These are phyloP conservation scores for Stemphylium lycopersici DNA, from an alignment of 2,329 filamentous ascomycete genomes.

Conservation along the genomic window DNA sequence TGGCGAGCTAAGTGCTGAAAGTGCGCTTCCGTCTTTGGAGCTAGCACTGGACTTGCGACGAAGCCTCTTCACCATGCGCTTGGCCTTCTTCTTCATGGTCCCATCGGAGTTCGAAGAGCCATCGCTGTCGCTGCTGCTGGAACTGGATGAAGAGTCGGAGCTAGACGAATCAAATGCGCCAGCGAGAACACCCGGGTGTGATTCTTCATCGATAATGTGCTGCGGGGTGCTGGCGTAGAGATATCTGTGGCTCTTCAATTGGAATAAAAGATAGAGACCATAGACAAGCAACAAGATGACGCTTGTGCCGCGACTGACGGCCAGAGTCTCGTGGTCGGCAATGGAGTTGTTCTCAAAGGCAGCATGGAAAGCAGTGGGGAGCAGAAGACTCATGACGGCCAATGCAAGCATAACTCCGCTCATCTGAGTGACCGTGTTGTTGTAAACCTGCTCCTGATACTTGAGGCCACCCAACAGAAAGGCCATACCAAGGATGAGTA, in stretches of 20 bases:
- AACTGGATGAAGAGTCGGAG: conserved; percentile 56
- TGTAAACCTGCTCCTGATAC: conserved; percentile 92
- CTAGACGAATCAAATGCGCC: conserved; percentile 78
- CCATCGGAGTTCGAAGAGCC: conserved; percentile 69
- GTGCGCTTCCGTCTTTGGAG: conserved; percentile 65
- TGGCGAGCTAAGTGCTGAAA: conserved; percentile 55
- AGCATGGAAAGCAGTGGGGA: conserved; percentile 92
- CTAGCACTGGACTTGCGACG: conserved; percentile 78
- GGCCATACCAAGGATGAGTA: conserved; percentile 90
- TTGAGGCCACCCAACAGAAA: conserved; percentile 86
- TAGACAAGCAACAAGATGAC: conserved; percentile 85
- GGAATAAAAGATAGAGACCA: conserved; percentile 82
- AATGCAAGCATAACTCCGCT: conserved; percentile 90
- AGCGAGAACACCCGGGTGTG: conserved; percentile 81
- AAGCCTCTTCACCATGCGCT: conserved; percentile 73
- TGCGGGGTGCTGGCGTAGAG: conserved; percentile 92
- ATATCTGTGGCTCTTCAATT: conserved; percentile 89
- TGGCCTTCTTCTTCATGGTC: conserved; percentile 76
- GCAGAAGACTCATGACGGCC: conserved; percentile 84
- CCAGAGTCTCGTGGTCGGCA: conserved; percentile 75
- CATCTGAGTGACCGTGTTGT: conserved; percentile 95
- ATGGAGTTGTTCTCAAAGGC: conserved; percentile 70
- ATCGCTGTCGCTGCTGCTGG: conserved; percentile 65
- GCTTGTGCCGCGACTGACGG: conserved; percentile 88
- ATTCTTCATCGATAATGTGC: conserved; percentile 89